These are phyloP conservation scores for Phytophthora tentaculata DNA, from an alignment of 352 stramenopile species.

Conservation along the genomic window DNA sequence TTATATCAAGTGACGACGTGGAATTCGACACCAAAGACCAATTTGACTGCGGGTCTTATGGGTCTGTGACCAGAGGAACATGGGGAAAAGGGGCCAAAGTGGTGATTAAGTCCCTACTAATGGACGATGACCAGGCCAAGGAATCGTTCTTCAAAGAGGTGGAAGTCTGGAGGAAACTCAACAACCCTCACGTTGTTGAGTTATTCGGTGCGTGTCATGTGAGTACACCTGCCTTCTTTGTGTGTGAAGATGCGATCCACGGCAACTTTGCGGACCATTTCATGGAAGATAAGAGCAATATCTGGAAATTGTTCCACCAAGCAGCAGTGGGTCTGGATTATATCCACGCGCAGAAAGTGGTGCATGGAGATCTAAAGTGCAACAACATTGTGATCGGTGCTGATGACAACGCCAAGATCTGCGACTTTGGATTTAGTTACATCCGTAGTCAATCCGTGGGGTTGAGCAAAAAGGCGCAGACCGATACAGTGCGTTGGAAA, in stretches of 20 bases:
- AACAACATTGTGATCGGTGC: constrained; percentile 80
- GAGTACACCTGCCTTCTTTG: constrained; percentile 41
- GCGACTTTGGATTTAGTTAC: constrained; percentile 48
- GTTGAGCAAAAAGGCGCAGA: constrained; percentile 34
- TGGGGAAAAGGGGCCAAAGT: constrained; percentile 38
- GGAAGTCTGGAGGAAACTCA: constrained; percentile 42
- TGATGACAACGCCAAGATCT: constrained; percentile 40
- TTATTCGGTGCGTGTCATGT: constrained; percentile 63
- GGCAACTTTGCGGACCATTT: constrained; percentile 42
- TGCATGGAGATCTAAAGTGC: constrained; percentile 91
- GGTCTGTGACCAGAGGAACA: constrained; percentile 19
- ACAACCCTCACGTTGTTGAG: constrained; percentile 49
- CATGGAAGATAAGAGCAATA: constrained; percentile 19
- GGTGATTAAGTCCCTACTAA: constrained; percentile 48
- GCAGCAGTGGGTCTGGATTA: constrained; percentile 64
- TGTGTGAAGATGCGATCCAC: constrained; percentile 41
- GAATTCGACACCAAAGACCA: constrained; percentile 27
- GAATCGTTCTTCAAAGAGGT: constrained; percentile 45
- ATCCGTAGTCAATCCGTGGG: constrained; percentile 42
- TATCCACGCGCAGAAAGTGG: constrained; percentile 63
- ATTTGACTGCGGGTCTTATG: constrained; percentile 27
- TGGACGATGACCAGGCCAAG: constrained; percentile 35
- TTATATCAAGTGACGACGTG: constrained; percentile 34
- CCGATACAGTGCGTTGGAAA: constrained; percentile 40
- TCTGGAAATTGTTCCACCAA: constrained; percentile 44